Conservation (phyloP, 257 asterid genomes). For the Voacanga thouarsii region DNA sequence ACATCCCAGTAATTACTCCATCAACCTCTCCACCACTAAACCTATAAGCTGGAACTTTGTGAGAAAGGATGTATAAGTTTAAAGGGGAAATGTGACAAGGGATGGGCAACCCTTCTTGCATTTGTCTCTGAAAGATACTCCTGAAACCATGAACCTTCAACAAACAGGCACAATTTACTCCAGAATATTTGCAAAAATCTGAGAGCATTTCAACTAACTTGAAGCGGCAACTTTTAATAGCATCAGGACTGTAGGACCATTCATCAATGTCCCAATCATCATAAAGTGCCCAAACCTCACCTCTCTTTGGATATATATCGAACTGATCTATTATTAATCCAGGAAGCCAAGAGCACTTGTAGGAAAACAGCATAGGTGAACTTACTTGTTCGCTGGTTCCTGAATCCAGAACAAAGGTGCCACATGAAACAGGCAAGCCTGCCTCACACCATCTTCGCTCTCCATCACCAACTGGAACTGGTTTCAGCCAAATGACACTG, state of each 20-base stretch:
- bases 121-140: conserved; percentile 15
- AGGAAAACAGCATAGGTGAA: conserved; percentile 14
- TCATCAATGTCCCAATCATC: conserved; percentile 18
- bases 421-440: conserved; percentile 25
- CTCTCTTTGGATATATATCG: conserved; percentile 19
- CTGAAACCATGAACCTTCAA: conserved; percentile 14
- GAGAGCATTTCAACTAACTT: conserved; percentile 24
- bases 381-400: not conserved
- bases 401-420: conserved; percentile 18
- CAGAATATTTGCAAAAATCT: conserved; percentile 16
- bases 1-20: conserved; percentile 21
- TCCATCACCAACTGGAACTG: conserved; percentile 18
- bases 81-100: conserved; percentile 10
- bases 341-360: conserved; percentile 19
- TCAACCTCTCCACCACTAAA: conserved; percentile 16
- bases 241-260: conserved; percentile 15
- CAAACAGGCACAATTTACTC: conserved; percentile 14
- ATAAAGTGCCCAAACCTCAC: conserved; percentile 30
- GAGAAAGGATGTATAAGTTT: conserved; percentile 16
- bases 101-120: conserved; percentile 7
- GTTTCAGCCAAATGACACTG: conserved; percentile 19
- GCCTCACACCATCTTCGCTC: conserved; percentile 31
- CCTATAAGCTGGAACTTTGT: conserved; percentile 17
- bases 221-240: conserved; percentile 9
- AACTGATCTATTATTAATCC: conserved; percentile 12